phyloP scores from a whole-genome alignment of 768 basidiomycete genomes.

The Phylloporus arenicola region DNA sequence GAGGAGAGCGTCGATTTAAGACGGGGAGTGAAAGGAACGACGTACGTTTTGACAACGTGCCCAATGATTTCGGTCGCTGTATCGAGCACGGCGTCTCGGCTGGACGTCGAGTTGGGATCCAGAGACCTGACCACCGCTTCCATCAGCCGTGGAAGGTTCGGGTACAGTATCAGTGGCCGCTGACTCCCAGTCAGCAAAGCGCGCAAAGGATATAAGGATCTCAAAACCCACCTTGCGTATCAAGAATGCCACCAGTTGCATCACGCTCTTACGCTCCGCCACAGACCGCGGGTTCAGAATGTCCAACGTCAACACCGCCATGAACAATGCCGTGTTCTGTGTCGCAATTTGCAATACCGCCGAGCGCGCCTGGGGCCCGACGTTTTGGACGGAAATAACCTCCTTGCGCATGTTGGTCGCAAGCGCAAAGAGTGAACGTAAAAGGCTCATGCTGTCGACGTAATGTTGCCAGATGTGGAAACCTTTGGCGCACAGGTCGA shows the following conservation, averaged over 20 bases:
- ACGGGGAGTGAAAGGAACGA: background rate
- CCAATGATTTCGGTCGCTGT: conserved; percentile 92
- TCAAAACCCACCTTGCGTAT: conserved; percentile 67
- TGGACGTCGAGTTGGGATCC: conserved; percentile 77
- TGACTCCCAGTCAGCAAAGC: conserved; percentile 23
- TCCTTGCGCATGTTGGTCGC: conserved; percentile 72
- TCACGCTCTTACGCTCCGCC: conserved; percentile 77
- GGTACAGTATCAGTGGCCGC: conserved; percentile 81
- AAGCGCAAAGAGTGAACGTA: conserved; percentile 77
- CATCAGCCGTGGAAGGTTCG: conserved; percentile 77
- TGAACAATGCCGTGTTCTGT: conserved; percentile 81
- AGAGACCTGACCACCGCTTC: conserved; percentile 96
- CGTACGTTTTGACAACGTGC: conserved; percentile 87
- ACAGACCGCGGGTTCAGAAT: conserved; percentile 72
- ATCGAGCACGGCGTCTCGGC: conserved; percentile 81
- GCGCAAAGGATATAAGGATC: background rate
- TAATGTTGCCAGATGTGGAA: conserved; percentile 95
- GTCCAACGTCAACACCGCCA: conserved; percentile 89
- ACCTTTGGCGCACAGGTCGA: conserved; percentile 87
- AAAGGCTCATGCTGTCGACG: conserved; percentile 81
- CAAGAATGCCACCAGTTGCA: conserved; percentile 91
- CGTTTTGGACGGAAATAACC: conserved; percentile 59
- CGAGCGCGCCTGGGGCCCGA: conserved; percentile 70
- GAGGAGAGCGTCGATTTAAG: background rate
- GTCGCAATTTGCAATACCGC: conserved; percentile 84